Evolutionary conservation across 345 rosid species (phyloP), one percentile per base, ranked within the genome.

Genomic region (Melaleuca quinquenervia): DNA sequence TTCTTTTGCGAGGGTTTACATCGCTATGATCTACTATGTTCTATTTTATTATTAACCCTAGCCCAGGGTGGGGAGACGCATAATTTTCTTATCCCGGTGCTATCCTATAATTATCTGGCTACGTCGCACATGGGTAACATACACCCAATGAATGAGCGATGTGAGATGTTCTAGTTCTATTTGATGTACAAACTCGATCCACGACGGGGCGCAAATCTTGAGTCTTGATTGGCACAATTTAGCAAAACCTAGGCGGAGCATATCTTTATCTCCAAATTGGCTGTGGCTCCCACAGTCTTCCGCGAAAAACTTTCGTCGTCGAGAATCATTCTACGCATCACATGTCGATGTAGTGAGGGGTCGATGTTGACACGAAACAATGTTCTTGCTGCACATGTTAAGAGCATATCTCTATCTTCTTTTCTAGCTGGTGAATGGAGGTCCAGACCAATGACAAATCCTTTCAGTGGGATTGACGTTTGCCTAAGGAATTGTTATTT

Each of bases 281-380:
- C 26, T 20, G 90, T 88, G 50, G 82, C 49, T 88, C 83, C 85
- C 83, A 48, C 56, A 52, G n/a, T 44, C 29, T 87, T 52, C 44
- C 8, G 50, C 36, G 52, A 84, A 29, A 5, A 78, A 32, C 11
- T 83, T 74, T 87, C 84, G 85, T 83, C 27, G 6, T 50, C 50
- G 32, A 86, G 88, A 87, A 90, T 90, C 91, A 87, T 88, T 88
- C 53, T 27, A 18, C 75, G 88, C 89, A 88, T 88, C 82, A 53
- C 32, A n/a, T 85, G 84, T 85, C 82, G 74, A 62, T 56, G 62
- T 54, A 64, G 86, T 82, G 84, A 83, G 22, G 84, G 74, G 82
- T 87, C 1, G 83, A 83, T 83, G 80, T 83, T 50, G 88, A 88
- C 87, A 53, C 87, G 86, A 90, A 78, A 87, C 80, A 89, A 82